Conservation (phyloP, 805 yeast genomes). For the Candida bentonensis region DNA sequence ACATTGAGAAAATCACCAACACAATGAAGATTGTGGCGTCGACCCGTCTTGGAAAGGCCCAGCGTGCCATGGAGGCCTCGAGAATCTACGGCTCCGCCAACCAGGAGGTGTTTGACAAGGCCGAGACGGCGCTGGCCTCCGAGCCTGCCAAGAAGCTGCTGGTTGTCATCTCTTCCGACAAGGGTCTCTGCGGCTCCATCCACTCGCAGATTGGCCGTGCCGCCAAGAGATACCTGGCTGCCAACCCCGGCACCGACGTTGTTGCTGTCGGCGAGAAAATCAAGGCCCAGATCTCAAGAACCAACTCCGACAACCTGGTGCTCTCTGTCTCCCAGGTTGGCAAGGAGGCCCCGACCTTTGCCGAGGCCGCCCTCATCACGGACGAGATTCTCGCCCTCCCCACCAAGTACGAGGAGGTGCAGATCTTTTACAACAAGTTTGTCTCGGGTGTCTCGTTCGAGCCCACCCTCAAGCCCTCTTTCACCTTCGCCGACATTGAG, state of each 20-base stretch:
- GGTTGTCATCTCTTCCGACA: constrained; percentile 87
- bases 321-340: constrained; percentile 85
- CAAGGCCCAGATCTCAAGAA: constrained; percentile 78
- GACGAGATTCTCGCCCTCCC: constrained; percentile 60
- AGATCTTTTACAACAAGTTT: constrained; percentile 78
- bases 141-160: constrained; percentile 53
- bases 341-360: constrained; percentile 90
- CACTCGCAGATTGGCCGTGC: constrained; percentile 90
- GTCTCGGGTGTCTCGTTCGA: constrained; percentile 81
- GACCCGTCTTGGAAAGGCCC: constrained; percentile 90
- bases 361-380: constrained; percentile 77
- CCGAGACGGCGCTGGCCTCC: constrained; percentile 57
- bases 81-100: constrained; percentile 76
- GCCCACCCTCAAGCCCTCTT: constrained; percentile 58
- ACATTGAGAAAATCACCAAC: constrained; percentile 98
- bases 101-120: constrained; percentile 59
- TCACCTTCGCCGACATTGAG: constrained; percentile 56
- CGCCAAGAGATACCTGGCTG: constrained; percentile 54
- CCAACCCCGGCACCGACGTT: constrained; percentile 56
- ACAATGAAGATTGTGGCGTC: constrained; percentile 99
- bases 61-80: constrained; percentile 81
- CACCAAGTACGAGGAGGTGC: constrained; percentile 52
- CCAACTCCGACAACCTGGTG: constrained; percentile 52
- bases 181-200: constrained; percentile 97
- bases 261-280: constrained; percentile 91